These are phyloP conservation scores for Candida easanensis DNA, from an alignment of 805 yeast species.

Conservation along the genomic window DNA sequence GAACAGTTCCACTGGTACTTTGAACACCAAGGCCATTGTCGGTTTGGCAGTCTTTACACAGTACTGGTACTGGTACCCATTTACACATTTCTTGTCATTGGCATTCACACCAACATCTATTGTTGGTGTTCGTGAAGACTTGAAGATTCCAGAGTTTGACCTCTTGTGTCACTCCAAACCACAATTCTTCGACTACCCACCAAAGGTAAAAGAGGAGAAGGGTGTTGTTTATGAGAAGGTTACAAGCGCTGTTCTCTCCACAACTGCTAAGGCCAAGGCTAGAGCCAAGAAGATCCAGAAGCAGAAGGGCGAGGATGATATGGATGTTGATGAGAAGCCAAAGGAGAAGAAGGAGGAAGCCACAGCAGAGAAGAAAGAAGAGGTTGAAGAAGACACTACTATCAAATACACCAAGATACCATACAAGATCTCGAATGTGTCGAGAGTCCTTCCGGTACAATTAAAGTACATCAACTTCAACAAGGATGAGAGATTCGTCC, in stretches of 20 bases:
- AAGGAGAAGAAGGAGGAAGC: slow-evolving; percentile 27
- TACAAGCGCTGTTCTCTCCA: slow-evolving; percentile 89
- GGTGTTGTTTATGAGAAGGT: slow-evolving; percentile 85
- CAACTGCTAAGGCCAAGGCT: slow-evolving; percentile 91
- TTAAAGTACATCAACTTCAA: slow-evolving; percentile 76
- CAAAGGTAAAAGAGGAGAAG: slow-evolving; percentile 74
- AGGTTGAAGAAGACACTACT: slow-evolving; percentile 30
- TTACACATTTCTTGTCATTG: slow-evolving; percentile 86
- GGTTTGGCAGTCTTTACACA: slow-evolving; percentile 89
- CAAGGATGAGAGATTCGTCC: slow-evolving; percentile 73
- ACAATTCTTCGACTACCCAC: slow-evolving; percentile 84
- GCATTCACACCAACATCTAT: slow-evolving; percentile 92
- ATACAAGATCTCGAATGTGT: slow-evolving; percentile 70
- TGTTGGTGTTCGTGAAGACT: slow-evolving; percentile 80
- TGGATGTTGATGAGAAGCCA: slow-evolving; percentile 39
- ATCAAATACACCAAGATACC: slow-evolving; percentile 60
- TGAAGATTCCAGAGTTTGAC: slow-evolving; percentile 81
- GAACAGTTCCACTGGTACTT: slow-evolving; percentile 82
- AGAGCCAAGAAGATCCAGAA: slow-evolving; percentile 71
- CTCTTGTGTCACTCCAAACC: slow-evolving; percentile 79
- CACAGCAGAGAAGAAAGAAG: slow-evolving; percentile 23
- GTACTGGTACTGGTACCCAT: slow-evolving; percentile 98
- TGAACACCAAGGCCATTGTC: slow-evolving; percentile 87
- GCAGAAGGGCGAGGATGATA: slow-evolving; percentile 50
- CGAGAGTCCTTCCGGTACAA: slow-evolving; percentile 89